phyloP scores from a whole-genome alignment of 2,329 filamentous ascomycete genomes.

The Sphaerostilbella broomeana region DNA sequence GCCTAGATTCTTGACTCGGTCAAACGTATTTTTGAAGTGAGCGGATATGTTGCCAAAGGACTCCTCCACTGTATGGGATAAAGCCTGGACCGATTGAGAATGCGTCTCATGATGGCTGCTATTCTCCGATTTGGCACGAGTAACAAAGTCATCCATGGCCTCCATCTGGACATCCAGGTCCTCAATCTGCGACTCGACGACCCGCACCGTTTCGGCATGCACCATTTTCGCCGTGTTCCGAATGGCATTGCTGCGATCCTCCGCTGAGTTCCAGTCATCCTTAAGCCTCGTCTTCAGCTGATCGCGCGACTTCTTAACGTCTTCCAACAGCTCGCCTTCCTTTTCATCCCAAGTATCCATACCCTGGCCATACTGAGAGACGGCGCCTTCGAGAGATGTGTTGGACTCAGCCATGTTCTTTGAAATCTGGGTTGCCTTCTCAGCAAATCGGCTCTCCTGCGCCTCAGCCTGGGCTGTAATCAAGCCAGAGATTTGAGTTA shows the following conservation, averaged over 20 bases:
- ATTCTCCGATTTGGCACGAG: slow-evolving; percentile 74
- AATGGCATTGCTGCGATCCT: slow-evolving; percentile 75
- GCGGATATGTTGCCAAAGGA: slow-evolving; percentile 66
- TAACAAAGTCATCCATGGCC: slow-evolving; percentile 84
- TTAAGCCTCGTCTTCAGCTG: slow-evolving; percentile 74
- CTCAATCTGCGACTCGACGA: slow-evolving; percentile 81
- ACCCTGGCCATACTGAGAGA: slow-evolving; percentile 58
- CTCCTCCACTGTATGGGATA: slow-evolving; percentile 62
- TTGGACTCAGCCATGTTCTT: slow-evolving; percentile 58
- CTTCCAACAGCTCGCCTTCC: slow-evolving; percentile 62
- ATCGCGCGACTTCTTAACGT: slow-evolving; percentile 67
- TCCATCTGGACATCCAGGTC: slow-evolving; percentile 86
- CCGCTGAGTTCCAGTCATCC: slow-evolving; percentile 76
- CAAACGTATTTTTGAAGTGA: slow-evolving; percentile 63
- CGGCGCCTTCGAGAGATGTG: slow-evolving; percentile 56
- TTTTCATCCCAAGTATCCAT: slow-evolving; percentile 70
- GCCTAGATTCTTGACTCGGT: slow-evolving; percentile 62
- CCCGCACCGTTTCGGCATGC: slow-evolving; percentile 81
- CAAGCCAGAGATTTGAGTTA: slow-evolving; percentile 70
- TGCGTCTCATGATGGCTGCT: slow-evolving; percentile 68
- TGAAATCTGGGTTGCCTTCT: slow-evolving; percentile 56
- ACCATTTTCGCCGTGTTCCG: slow-evolving; percentile 78
- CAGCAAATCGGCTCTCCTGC: slow-evolving; percentile 65
- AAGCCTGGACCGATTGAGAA: slow-evolving; percentile 53
- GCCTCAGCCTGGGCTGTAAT: slow-evolving; percentile 66